Evolutionary conservation across 2,329 filamentous ascomycete genomes (phyloP), one percentile per base, ranked within the genome.

Genomic region (Conoideocrella luteorostrata): DNA sequence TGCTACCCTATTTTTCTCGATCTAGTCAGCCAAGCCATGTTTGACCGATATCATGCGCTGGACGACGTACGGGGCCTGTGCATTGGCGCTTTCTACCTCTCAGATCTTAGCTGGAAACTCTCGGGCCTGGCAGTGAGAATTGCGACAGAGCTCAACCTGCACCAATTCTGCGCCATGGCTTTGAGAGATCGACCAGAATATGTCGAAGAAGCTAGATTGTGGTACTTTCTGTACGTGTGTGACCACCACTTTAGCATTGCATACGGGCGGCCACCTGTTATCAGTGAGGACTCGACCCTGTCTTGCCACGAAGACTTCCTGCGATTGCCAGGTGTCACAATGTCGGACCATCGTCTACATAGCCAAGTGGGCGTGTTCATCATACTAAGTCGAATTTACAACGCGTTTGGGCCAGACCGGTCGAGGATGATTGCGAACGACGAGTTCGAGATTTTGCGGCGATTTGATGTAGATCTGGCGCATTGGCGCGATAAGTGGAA

Each of bases 241-340:
- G 80, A 84, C 52, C 79, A 82, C 48, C 80, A 84, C 56, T 76
- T 82, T 22, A 80, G 75, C 41, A 82, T 84, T 40, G 71, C 80
- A 1, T 82, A 83, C 41, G 59, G 59, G 2, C 65, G 79, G 13
- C 77, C 78, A 4, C 76, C 78, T 0, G 73, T 81, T 9, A 78
- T 80, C 17, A 69, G 73, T 39, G 78, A 82, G 48, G 70, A 78
- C 47, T 62, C 68, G 13, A 71, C 72, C 1, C 77, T 82, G 29
- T 68, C 70, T n/a, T 71, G 76, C 18, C 74, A 77, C 54, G 74
- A 80, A 48, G 61, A 66, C 2, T 75, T 80, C 44, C 60, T 81
- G 21, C 64, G 69, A 23, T 64, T 69, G 1, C 67, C 71, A 0
- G 66, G 68, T 40, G 68, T 71, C n/a, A 72, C 71, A 0, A 69